Percentiles rank a stretch among this genome's conserved stretches.
These are phyloP conservation scores for Fragaria iinumae DNA, from an alignment of 306 rosid species.

Conservation along the genomic window DNA sequence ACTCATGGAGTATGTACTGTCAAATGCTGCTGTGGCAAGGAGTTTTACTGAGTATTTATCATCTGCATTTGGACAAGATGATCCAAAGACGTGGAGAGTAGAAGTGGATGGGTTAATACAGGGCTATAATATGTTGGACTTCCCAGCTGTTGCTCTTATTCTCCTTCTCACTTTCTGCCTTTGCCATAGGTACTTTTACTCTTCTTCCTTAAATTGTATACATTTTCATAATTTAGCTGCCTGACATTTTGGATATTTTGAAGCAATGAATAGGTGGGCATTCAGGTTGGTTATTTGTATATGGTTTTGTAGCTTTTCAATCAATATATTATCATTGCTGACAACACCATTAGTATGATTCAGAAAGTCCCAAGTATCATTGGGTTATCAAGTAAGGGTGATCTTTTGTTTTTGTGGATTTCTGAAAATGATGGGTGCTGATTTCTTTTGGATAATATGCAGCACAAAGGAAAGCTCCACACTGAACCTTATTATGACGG, in stretches of 20 bases:
- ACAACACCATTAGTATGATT: conserved; percentile 1
- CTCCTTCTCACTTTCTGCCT: conserved; percentile 83
- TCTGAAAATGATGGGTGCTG: conserved; percentile 37
- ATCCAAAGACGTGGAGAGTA: conserved; percentile 71
- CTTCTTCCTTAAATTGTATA: neutral
- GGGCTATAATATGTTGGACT: conserved; percentile 74
- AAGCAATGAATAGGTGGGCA: neutral
- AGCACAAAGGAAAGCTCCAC: conserved; percentile 94
- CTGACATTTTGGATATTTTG: neutral
- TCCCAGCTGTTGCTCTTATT: conserved; percentile 85
- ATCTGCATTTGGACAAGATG: conserved; percentile 56
- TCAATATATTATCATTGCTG: neutral
- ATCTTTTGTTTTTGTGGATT: conserved; percentile 31
- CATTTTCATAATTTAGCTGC: neutral
- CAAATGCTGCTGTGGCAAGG: conserved; percentile 93
- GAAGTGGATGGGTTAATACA: conserved; percentile 63
- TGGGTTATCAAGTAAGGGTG: conserved; percentile 11
- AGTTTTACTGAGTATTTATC: conserved; percentile 73
- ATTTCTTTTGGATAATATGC: conserved; percentile 28
- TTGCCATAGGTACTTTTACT: conserved; percentile 62
- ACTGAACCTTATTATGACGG: conserved; percentile 81
- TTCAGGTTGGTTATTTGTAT: neutral
- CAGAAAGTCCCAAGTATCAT: neutral
- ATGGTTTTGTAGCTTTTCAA: neutral
- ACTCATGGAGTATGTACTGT: conserved; percentile 87